Evolutionary conservation across 116 monocot species (phyloP), one percentile per base, ranked within the genome.

Genomic region (Cymodocea nodosa): DNA sequence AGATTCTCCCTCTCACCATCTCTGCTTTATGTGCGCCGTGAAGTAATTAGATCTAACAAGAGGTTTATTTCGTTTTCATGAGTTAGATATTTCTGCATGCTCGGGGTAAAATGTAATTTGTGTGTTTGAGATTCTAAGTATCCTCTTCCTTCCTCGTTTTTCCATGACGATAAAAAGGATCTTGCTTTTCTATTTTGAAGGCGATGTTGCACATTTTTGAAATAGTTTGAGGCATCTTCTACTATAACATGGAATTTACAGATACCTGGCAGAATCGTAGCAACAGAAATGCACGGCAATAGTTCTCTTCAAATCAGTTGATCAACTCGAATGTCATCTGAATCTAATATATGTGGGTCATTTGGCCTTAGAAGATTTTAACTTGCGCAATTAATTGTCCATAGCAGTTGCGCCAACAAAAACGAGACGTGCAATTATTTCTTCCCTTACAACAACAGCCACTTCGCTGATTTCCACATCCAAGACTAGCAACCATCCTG

Each of bases 351-450:
- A n/a, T n/a, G n/a, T n/a, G n/a, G n/a, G n/a, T n/a, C n/a, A n/a
- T n/a, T n/a, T n/a, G n/a, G n/a, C n/a, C n/a, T n/a, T n/a, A n/a
- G n/a, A n/a, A n/a, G 16, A 15, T 24, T 20, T 15, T 23, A n/a
- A 22, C 10, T 50, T 15, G 19, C 50, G 23, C 44, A 22, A 51
- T 23, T 63, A 24, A 0, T 2, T 52, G 30, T 40, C 23, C 56
- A 0, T 49, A 16, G 35, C 61, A 73, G 64, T 73, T 80, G 84
- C 75, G 20, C 73, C 76, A 5, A 67, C 79, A 5, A 80, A 50
- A 74, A 80, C 89, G 85, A 74, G 76, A 51, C 74, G 80, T 62
- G 71, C 69, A 39, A 73, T 77, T n/a, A 52, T 56, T 13, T 56
- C 68, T 56, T 53, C 77, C 19, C 1, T 68, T 4, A 63, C 72